Evolutionary conservation across 768 basidiomycete species (phyloP).

Genomic region (Dacryopinax spathularia): DNA sequence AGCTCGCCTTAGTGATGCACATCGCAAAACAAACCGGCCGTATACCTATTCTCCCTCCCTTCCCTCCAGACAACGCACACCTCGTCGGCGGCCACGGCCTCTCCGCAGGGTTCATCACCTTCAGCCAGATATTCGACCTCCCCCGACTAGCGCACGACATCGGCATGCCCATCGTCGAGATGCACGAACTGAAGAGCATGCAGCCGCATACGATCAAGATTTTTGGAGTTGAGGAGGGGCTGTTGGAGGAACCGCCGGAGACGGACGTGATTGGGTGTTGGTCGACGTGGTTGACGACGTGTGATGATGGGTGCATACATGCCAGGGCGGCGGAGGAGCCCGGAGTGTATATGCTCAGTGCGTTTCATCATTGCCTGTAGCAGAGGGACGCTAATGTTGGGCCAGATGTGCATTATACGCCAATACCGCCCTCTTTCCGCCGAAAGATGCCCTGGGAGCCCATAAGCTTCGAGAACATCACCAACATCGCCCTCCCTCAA

Average conservation of each 20-base stretch:
- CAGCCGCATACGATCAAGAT: constrained; percentile 9
- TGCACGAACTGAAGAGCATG: constrained; percentile 12
- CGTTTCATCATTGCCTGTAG: not conserved
- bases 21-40: constrained; percentile 10
- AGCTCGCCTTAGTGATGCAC: constrained; percentile 8
- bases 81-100: constrained; percentile 13
- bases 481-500: constrained; percentile 8
- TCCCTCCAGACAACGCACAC: constrained; percentile 12
- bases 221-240: constrained; percentile 7
- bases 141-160: constrained; percentile 8
- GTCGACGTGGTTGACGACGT: constrained; percentile 12
- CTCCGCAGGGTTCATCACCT: constrained; percentile 10
- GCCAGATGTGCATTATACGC: constrained; percentile 9
- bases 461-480: constrained; percentile 7
- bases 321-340: constrained; percentile 6
- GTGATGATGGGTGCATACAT: constrained; percentile 6
- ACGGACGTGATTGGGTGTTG: constrained; percentile 13
- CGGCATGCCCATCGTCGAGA: constrained; percentile 12
- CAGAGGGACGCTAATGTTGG: not conserved
- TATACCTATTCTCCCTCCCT: constrained; percentile 13
- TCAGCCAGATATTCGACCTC: constrained; percentile 12
- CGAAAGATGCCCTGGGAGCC: constrained; percentile 6
- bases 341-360: constrained; percentile 11
- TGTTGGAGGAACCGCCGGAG: constrained; percentile 5
- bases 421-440: constrained; percentile 11